Evolutionary conservation across 2,329 filamentous ascomycete species (phyloP).

Genomic region (Aaosphaeria pasadenensis): DNA sequence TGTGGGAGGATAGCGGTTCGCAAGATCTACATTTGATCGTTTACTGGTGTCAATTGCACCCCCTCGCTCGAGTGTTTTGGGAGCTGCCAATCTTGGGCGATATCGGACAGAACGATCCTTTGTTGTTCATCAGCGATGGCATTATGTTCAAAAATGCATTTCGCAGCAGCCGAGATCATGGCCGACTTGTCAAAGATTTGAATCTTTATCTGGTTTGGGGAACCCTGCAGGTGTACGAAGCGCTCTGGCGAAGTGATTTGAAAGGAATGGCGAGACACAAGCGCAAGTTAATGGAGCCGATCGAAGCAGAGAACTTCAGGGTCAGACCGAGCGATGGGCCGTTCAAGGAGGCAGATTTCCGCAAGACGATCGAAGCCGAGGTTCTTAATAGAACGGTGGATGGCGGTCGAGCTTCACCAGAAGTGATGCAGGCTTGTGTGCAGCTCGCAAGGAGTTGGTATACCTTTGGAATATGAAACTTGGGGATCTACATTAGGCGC

Average conservation of each 20-base stretch:
- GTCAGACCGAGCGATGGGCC: not conserved
- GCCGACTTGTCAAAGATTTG: not conserved
- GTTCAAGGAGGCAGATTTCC: not conserved
- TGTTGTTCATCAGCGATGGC: not conserved
- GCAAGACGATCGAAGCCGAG: not conserved
- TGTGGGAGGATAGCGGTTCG: not conserved
- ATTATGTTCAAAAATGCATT: not conserved
- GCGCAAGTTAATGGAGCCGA: not conserved
- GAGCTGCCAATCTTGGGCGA: not conserved
- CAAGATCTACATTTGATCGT: not conserved
- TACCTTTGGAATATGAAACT: not conserved
- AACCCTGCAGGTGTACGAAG: not conserved
- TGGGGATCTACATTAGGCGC: no score
- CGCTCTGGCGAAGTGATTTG: not conserved
- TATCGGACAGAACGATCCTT: not conserved
- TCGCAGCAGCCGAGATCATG: not conserved
- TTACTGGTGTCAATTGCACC: not conserved
- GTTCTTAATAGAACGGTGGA: no score
- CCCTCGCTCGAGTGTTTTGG: not conserved
- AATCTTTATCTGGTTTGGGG: not conserved
- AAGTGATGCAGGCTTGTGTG: not conserved
- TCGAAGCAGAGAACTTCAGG: not conserved
- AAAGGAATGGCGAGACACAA: not conserved
- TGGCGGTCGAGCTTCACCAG: not conserved
- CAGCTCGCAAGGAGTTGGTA: not conserved